Base-by-base conservation (phyloP, 1,139 yeast genomes). In the Suhomyces terraborum region DNA sequence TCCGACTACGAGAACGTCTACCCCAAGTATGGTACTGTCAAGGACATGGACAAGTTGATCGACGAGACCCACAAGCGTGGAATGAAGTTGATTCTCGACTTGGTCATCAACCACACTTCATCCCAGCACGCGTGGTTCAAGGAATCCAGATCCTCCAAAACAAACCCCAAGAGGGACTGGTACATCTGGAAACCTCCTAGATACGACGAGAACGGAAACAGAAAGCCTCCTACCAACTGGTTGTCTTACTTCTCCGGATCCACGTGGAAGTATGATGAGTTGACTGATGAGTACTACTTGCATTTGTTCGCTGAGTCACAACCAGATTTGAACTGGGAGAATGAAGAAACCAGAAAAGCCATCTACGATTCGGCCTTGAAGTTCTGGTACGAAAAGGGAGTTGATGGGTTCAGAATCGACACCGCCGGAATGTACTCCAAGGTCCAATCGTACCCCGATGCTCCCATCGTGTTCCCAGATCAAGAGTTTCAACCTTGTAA, bases 261-360 rank as follows among this genome's bases (percentile, higher is more conserved):
- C n/a, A 55, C 61, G n/a, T 57, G 61, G 61, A 49, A 46, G 20
- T 57, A 53, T 35, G 61, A 57, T 38, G 60, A 55, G 42, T 18
- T 23, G 13, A 54, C 60, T 22, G 59, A 52, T 38, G 60, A 57
- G 43, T 57, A 57, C 51, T 57, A 57, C 48, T 48, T 57, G 46
- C 59, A 51, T 32, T 48, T 56, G 27, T 57, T 57, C 40, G 60
- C 60, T 26, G 47, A 48, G 34, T 32, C 54, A n/a, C 61, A 57
- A 43, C 61, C 61, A 5, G 61, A 57, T 33, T 54, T 57, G 40
- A 57, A 57, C 50, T 57, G 61, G 61, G 61, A 57, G 37, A 54
- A 52, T 42, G 56, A 49, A 37, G 60, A 54, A 38, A 49, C 56
- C 29, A 47, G 61, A 49, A 38, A 55, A 13, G 61, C 57, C 36